These are phyloP conservation scores for Zalerion maritima DNA, from an alignment of 495 filamentous ascomycete genomes.

Conservation along the genomic window DNA sequence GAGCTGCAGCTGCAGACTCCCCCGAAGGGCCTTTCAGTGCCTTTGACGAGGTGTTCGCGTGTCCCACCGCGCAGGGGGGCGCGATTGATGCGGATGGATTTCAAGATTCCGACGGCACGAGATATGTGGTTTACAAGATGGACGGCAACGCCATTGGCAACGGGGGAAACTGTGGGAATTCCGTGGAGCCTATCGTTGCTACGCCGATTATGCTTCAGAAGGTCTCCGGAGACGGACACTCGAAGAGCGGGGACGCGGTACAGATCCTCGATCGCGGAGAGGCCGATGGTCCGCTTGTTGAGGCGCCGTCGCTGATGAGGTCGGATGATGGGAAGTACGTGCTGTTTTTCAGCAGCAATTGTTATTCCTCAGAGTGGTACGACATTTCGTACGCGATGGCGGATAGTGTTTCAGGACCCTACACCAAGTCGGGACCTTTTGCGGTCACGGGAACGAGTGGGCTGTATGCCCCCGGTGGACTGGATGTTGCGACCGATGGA, in stretches of 20 bases:
- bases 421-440: constrained; percentile 25
- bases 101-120: constrained; percentile 33
- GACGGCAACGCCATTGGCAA: constrained; percentile 46
- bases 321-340: constrained; percentile 34
- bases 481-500: constrained; percentile 18
- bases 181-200: constrained; percentile 25
- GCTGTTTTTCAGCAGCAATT: constrained; percentile 48
- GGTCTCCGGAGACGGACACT: constrained; percentile 35
- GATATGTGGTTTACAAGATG: constrained; percentile 47
- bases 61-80: constrained; percentile 35
- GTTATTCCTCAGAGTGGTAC: constrained; percentile 36
- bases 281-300: constrained; percentile 43
- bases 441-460: too few relatives aligned
- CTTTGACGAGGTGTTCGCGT: constrained; percentile 30
- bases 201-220: constrained; percentile 50
- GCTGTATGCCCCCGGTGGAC: constrained; percentile 14
- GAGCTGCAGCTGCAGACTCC: constrained; percentile 28
- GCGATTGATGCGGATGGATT: constrained; percentile 46
- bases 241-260: constrained; percentile 33
- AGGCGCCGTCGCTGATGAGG: constrained; percentile 42
- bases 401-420: constrained; percentile 30
- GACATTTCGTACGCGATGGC: constrained; percentile 41
- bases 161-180: constrained; percentile 43
- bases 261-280: constrained; percentile 40
- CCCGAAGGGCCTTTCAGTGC: constrained; percentile 37